Percentiles rank a stretch among this genome's conserved stretches.
phyloP scores from a whole-genome alignment of 139 green algal genomes.

The Pleodorina starrii region DNA sequence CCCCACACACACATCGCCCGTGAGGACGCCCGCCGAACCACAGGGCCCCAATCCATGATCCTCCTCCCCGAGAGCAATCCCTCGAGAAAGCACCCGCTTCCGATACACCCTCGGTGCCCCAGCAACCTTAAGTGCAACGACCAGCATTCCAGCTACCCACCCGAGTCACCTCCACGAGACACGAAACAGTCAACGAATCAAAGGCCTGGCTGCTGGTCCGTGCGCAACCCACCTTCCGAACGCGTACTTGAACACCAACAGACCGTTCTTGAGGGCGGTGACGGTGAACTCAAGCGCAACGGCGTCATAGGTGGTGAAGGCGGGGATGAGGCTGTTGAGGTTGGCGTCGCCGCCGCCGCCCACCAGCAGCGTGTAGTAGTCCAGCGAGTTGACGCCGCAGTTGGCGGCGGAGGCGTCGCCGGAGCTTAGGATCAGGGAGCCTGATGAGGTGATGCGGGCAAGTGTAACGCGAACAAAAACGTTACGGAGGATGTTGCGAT shows the following conservation, averaged over 20 bases:
- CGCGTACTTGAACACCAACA: conserved; percentile 45
- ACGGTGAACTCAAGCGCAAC: conserved; percentile 44
- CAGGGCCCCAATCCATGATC: too few relatives aligned
- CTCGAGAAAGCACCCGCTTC: too few relatives aligned
- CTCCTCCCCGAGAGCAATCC: too few relatives aligned
- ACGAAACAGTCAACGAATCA: too few relatives aligned
- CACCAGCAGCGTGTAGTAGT: conserved; percentile 7
- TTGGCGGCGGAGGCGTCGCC: background rate
- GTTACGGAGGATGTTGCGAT: background rate
- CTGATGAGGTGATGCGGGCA: background rate
- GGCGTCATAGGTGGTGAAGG: conserved; percentile 44
- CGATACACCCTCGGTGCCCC: too few relatives aligned
- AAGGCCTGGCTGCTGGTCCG: too few relatives aligned
- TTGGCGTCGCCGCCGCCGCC: conserved; percentile 28
- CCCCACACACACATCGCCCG: too few relatives aligned
- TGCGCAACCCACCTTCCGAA: conserved; percentile 11
- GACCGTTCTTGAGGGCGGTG: conserved; percentile 16
- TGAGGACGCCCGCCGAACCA: too few relatives aligned
- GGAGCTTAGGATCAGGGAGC: conserved; percentile 31
- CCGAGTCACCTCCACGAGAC: too few relatives aligned
- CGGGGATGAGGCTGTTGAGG: conserved; percentile 42
- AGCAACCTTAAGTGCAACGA: too few relatives aligned
- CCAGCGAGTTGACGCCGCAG: conserved; percentile 3
- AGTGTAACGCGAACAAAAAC: background rate
- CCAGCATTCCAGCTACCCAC: too few relatives aligned